Conservation (phyloP, 177 flowering plant species). For the Vitis hybrid region DNA sequence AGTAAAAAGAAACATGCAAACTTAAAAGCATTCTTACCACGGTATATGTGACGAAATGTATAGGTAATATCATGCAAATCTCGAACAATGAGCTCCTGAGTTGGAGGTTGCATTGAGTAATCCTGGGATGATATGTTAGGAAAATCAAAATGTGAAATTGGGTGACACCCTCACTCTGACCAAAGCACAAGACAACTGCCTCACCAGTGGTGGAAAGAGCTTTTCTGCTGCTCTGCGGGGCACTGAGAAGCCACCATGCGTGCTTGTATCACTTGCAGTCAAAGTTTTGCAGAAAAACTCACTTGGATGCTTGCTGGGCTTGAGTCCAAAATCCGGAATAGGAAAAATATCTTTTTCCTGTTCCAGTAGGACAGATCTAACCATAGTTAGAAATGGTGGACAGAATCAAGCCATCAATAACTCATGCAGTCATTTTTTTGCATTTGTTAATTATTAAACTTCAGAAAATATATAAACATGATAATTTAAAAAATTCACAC, state of each 20-base stretch:
- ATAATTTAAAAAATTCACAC: neutral
- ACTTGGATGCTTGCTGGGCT: conserved; percentile 80
- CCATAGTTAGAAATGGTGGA: neutral
- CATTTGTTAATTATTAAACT: neutral
- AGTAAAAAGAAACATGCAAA: neutral
- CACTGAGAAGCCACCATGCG: conserved; percentile 99
- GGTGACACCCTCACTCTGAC: neutral
- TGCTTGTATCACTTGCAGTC: conserved; percentile 99
- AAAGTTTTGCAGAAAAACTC: conserved; percentile 98
- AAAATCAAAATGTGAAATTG: neutral
- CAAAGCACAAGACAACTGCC: conserved; percentile 6
- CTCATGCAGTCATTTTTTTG: neutral
- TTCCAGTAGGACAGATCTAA: neutral
- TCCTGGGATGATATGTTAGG: conserved; percentile 45
- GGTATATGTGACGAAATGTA: conserved; percentile 98
- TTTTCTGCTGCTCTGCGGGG: conserved; percentile 99
- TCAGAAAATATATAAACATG: neutral
- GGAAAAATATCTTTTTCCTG: conserved; percentile 91
- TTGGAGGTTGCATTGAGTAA: conserved; percentile 94
- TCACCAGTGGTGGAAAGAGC: conserved; percentile 92
- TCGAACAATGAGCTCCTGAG: conserved; percentile 91
- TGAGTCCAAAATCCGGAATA: conserved; percentile 68
- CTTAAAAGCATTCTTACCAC: conserved; percentile 52
- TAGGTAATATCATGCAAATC: conserved; percentile 95
- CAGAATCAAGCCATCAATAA: too few relatives aligned